Evolutionary conservation across 306 rosid species (phyloP).

Genomic region (Rosa rugosa): DNA sequence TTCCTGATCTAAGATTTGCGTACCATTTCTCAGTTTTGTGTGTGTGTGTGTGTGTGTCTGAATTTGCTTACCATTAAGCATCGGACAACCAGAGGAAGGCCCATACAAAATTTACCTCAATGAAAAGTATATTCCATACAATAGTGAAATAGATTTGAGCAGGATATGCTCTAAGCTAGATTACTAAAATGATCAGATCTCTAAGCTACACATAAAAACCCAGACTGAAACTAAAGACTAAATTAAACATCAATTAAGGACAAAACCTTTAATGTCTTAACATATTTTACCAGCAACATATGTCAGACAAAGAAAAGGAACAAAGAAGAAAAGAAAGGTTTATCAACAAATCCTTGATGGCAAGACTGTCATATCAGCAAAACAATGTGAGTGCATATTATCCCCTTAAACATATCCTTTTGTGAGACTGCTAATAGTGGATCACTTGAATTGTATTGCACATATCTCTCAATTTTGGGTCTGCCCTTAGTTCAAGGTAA

Average conservation of each 20-base stretch:
- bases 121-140: background rate
- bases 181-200: background rate
- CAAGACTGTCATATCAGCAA: background rate
- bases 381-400: background rate
- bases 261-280: background rate
- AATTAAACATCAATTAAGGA: background rate
- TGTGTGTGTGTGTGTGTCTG: background rate
- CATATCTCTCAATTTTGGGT: background rate
- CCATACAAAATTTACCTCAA: background rate
- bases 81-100: background rate
- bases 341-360: background rate
- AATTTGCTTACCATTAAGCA: background rate
- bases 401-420: background rate
- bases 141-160: background rate
- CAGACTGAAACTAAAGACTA: background rate
- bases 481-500: background rate
- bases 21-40: background rate
- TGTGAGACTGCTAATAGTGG: background rate
- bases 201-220: background rate
- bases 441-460: background rate
- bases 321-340: background rate
- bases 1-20: background rate
- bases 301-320: background rate
- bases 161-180: background rate
- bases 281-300: background rate